Evolutionary conservation across 805 yeast species (phyloP).

Genomic region (Candida tammaniensis): DNA sequence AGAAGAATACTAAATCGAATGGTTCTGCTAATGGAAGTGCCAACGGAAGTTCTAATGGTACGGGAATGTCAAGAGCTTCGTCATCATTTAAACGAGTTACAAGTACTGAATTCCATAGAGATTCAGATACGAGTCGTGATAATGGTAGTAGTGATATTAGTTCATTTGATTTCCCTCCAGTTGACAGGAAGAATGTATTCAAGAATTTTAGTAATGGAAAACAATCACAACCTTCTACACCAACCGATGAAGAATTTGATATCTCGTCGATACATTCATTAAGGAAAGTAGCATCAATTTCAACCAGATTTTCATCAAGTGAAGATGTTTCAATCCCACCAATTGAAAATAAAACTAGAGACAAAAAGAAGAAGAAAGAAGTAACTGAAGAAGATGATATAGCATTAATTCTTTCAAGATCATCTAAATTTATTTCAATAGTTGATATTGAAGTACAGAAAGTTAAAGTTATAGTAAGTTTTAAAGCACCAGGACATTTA

Average conservation of each 20-base stretch:
- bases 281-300: constrained; percentile 8
- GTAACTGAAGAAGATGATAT: constrained; percentile 32
- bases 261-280: constrained; percentile 9
- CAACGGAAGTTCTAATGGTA: too few relatives aligned
- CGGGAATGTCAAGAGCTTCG: not conserved
- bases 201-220: constrained; percentile 5
- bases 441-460: constrained; percentile 33
- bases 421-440: constrained; percentile 40
- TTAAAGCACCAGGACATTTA: constrained; percentile 68
- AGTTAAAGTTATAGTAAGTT: constrained; percentile 58
- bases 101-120: constrained; percentile 1
- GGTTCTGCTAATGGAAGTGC: not conserved
- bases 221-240: not conserved
- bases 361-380: constrained; percentile 2
- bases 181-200: constrained; percentile 13
- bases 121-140: constrained; percentile 2
- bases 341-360: constrained; percentile 4
- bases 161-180: constrained; percentile 7
- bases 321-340: constrained; percentile 9
- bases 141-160: constrained; percentile 8
- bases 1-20: constrained; percentile 3
- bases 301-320: constrained; percentile 12
- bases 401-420: constrained; percentile 38
- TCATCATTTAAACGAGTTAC: not conserved
- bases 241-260: constrained; percentile 9